Base-by-base conservation (phyloP, 2,329 filamentous ascomycete genomes). In the Fusarium stilboides region DNA sequence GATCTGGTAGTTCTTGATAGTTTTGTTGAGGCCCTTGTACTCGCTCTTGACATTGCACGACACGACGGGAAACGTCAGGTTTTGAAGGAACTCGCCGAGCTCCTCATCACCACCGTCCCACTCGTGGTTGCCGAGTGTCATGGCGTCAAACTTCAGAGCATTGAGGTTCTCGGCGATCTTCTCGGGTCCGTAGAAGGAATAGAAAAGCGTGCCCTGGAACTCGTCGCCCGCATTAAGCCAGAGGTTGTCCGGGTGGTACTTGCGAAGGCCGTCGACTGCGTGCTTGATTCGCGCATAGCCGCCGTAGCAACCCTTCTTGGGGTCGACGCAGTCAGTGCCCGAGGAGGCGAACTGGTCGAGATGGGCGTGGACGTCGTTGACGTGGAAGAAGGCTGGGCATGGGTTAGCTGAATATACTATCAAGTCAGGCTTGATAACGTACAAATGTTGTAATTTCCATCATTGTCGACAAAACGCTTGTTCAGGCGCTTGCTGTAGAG, bases 331-430 rank as follows among this genome's bases (percentile, higher is more conserved):
- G 78, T 91, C 88, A 13, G 87, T 86, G 56, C 89, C 89, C 0
- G 87, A 87, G 15, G 85, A 83, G 28, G 84, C 81, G 77, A 88
- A 91, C 76, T 91, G 79, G 74, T 91, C 89, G 19, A 91, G 80
- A 74, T 91, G 89, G 15, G 89, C 85, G 75, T 91, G 89, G 15
- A 91, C 87, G 74, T 91, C 89, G 74, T 91, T 91, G 81, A 91
- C 84, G 76, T 91, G 89, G 79, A 90, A 91, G 80, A 91, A 90
- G 8, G 88, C 81, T 83, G 9, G 13, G 8, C 6, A 6, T 28
- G 3, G 26, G 13, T 53, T 2, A 47, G 54, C 26, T 34, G 15
- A n/a, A 24, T 43, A 13, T 24, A 13, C 15, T 22, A 10, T 7
- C 12, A 40, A 1, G 10, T 3, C 5, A 17, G 12, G 17, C 24